Conservation (phyloP, 2,329 filamentous ascomycete genomes). For the Alternaria brassicicola region DNA sequence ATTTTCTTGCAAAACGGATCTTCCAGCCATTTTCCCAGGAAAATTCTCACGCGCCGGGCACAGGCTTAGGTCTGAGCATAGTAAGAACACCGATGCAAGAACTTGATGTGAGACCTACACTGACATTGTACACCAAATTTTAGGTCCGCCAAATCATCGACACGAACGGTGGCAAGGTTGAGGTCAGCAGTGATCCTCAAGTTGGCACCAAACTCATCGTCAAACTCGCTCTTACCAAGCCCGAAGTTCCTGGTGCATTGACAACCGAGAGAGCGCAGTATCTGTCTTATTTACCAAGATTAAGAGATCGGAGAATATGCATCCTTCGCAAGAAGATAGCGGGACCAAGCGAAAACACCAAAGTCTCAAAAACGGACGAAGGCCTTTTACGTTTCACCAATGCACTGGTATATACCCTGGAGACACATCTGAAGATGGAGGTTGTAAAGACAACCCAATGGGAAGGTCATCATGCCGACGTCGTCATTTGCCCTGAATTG, state of each 20-base stretch:
- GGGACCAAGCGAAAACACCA: not conserved
- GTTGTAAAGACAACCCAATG: conserved; percentile 35
- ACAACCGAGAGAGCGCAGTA: conserved; percentile 18
- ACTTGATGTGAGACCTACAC: not conserved
- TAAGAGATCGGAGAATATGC: conserved; percentile 32
- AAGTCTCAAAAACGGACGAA: conserved; percentile 14
- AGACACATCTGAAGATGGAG: conserved; percentile 34
- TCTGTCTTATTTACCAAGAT: conserved; percentile 21
- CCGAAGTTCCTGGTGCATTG: not conserved
- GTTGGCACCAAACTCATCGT: conserved; percentile 27
- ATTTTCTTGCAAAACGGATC: conserved; percentile 39
- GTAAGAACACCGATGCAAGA: not conserved
- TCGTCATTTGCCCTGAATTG: conserved; percentile 44
- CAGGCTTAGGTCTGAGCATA: conserved; percentile 35
- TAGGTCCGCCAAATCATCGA: conserved; percentile 36
- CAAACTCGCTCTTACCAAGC: conserved; percentile 24
- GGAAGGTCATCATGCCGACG: conserved; percentile 30
- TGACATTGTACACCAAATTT: not conserved
- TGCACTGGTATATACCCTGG: conserved; percentile 28
- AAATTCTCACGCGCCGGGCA: conserved; percentile 28
- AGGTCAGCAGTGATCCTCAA: conserved; percentile 31
- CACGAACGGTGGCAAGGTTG: conserved; percentile 36
- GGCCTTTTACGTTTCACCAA: conserved; percentile 30
- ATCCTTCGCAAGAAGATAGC: conserved; percentile 26
- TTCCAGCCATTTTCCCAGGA: conserved; percentile 48